Evolutionary conservation across 1,139 yeast genomes (phyloP), one percentile per base, ranked within the genome.

Genomic region (Saccharomyces uvarum): DNA sequence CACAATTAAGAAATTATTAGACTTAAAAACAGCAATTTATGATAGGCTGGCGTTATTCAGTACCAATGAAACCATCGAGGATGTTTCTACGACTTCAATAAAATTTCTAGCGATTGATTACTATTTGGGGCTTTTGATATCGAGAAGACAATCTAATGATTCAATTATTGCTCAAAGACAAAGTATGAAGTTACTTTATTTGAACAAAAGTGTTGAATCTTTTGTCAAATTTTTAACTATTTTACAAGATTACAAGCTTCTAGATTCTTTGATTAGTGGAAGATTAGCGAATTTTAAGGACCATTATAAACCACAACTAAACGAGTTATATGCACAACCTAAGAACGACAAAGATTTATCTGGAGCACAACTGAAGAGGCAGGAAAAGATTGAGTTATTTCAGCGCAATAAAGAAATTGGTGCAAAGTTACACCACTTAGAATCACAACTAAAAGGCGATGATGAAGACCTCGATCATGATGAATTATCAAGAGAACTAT

Each of bases 331-430:
- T 52, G 44, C 58, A 11, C 63, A 59, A 50, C 62, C 65, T 3
- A 51, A 54, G 14, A 51, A 58, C 32, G 44, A 54, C 16, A 60
- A 60, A 27, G 70, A 67, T 48, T 26, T 66, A 14, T 54, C 60
- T 1, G 80, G 80, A 55, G 82, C 95, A 0, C 76, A 79, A 19
- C 67, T 73, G 28, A 77, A 80, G 60, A 75, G 97, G 59, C 84
- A 83, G 26, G 86, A 81, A 54, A 91, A 90, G 68, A 88, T 91
- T 56, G 86, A 80, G 27, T 78, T 81, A 61, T 86, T 77, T 69
- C 84, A 80, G 64, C 68, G 75, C 28, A 90, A 84, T 60, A 83
- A 80, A 64, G 78, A 77, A 42, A 71, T 88, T 53, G 73, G 70
- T 14, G 65, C 60, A 1, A 77, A 77, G 57, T 62, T 87, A 3